A percentile compares a stretch with the other conserved stretches of the same genome.
These are phyloP conservation scores for Kurtzmaniella quercitrusa DNA, from an alignment of 1,139 yeast species.

Conservation along the genomic window DNA sequence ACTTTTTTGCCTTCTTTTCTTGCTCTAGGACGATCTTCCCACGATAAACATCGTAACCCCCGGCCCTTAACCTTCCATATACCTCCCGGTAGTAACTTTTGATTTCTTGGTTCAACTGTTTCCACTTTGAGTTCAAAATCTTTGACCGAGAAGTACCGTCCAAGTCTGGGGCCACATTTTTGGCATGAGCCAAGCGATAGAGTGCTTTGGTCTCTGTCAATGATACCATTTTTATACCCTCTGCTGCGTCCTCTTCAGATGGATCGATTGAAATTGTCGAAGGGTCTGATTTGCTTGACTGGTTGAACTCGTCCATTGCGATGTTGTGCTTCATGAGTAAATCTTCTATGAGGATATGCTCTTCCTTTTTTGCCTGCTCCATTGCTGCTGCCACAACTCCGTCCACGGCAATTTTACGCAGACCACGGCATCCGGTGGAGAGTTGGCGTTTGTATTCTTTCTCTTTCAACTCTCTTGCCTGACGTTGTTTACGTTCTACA, in stretches of 20 bases:
- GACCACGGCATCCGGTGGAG: neutral
- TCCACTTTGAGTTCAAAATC: conserved; percentile 18
- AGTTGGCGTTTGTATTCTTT: neutral
- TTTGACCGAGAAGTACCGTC: neutral
- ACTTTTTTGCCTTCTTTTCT: conserved; percentile 13
- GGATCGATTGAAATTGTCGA: neutral
- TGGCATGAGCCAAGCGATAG: neutral
- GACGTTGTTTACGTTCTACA: neutral
- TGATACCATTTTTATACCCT: neutral
- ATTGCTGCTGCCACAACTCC: neutral
- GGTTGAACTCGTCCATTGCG: neutral
- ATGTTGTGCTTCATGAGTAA: neutral
- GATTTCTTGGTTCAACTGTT: conserved; percentile 18
- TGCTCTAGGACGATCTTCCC: conserved; percentile 26
- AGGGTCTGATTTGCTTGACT: neutral
- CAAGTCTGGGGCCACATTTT: neutral
- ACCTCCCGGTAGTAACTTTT: conserved; percentile 22
- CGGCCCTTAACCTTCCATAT: conserved; percentile 22
- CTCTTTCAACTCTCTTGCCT: neutral
- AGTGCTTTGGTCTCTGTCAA: neutral
- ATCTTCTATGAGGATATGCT: neutral
- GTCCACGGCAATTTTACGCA: neutral
- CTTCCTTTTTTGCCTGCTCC: neutral
- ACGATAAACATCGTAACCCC: conserved; percentile 27
- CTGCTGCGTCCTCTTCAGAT: neutral